Conservation (phyloP, 495 filamentous ascomycete genomes). For the Tuber borchii region DNA sequence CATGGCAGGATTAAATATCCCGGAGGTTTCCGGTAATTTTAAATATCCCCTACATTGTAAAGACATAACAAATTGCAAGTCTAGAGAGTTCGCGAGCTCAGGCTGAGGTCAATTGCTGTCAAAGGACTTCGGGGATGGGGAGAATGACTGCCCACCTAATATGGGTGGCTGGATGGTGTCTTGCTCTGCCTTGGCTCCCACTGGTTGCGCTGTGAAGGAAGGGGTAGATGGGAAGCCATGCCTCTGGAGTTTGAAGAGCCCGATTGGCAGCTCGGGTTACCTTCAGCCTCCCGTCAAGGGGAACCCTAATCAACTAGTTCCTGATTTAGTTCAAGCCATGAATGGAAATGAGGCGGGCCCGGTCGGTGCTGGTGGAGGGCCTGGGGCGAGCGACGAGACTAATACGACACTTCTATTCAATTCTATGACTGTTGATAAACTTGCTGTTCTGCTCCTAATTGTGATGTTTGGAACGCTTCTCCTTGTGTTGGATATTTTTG, state of each 20-base stretch:
- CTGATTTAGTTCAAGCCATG: neutral
- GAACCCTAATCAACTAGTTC: neutral
- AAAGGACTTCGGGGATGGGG: neutral
- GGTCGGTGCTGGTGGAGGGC: neutral
- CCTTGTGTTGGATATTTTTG: neutral
- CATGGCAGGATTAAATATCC: too few species aligned
- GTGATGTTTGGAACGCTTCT: slow-evolving; percentile 1
- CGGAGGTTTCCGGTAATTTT: too few species aligned
- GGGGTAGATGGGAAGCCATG: neutral
- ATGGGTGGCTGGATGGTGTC: neutral
- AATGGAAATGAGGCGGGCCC: neutral
- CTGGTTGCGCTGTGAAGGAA: neutral
- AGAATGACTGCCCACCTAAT: neutral
- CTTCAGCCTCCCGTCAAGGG: neutral
- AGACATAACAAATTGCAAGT: neutral
- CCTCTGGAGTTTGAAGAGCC: neutral
- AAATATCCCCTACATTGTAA: too few species aligned
- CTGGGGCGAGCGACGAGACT: neutral
- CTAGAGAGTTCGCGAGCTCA: neutral
- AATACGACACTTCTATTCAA: neutral
- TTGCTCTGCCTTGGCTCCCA: neutral
- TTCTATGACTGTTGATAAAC: neutral
- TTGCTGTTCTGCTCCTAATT: neutral
- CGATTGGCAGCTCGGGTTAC: neutral
- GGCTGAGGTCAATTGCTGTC: neutral